A percentile compares a stretch with the other conserved stretches of the same genome.
Conservation (phyloP, 2,329 filamentous ascomycete genomes). For the Periglandula ipomoeae region DNA sequence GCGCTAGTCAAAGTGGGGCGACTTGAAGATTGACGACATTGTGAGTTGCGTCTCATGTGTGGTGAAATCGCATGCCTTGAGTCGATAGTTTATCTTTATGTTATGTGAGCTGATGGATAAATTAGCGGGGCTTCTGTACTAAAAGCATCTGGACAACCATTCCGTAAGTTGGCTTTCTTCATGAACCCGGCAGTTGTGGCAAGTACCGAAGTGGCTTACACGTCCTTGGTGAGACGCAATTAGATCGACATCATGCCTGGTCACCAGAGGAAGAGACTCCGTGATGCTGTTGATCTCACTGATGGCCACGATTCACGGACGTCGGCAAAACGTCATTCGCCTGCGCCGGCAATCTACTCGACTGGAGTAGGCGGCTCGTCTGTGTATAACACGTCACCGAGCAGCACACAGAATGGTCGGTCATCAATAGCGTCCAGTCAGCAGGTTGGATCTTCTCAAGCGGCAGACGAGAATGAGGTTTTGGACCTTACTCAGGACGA, state of each 20-base stretch:
- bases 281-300: constrained; percentile 32
- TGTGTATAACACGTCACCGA: constrained; percentile 8
- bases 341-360: constrained; percentile 8
- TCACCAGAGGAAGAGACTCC: constrained; percentile 24
- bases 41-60: not conserved
- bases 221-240: not conserved
- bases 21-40: not conserved
- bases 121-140: too few species aligned
- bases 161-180: not conserved
- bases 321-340: constrained; percentile 18
- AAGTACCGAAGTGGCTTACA: not conserved
- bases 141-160: too few species aligned
- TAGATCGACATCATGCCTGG: constrained; percentile 7
- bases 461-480: constrained; percentile 25
- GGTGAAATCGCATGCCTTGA: not conserved
- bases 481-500: constrained; percentile 36
- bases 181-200: not conserved
- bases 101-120: not conserved
- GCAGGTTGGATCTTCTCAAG: constrained; percentile 7
- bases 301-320: constrained; percentile 21
- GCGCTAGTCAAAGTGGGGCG: not conserved
- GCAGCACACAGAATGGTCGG: constrained; percentile 6
- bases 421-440: constrained; percentile 3
- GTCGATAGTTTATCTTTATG: not conserved
- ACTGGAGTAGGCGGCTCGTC: constrained; percentile 13